Evolutionary conservation across 2,329 filamentous ascomycete species (phyloP), one percentile per base, ranked within the genome.

Genomic region (Trichocomaceae sp.): DNA sequence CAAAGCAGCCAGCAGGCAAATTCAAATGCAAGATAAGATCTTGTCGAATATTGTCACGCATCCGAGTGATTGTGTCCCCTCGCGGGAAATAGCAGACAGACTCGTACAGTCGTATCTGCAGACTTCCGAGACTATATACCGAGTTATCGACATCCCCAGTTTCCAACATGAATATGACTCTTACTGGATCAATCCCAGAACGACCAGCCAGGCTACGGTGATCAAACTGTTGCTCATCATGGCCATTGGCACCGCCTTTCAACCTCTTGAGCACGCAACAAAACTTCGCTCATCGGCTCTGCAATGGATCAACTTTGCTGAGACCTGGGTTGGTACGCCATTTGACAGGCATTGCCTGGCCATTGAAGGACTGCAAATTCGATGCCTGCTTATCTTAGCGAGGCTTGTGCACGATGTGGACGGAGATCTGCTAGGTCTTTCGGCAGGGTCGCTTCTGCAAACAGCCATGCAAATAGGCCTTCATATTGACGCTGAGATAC

Each of bases 241-340:
- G 53, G 26, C 47, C 19, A 46, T 55, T 22, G 47, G 47, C 15
- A 15, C 47, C 12, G 20, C 47, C 2, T 55, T 55, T 51, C 47
- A 52, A n/a, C 46, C 51, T 26, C 39, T 12, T 26, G 22, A 42
- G 42, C 20, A 54, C 17, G 46, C 39, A 15, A 39, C 41, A 6
- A 8, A 33, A 12, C 51, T 48, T 20, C 73, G 79, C 2, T 22
- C 63, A 2, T 69, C 68, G 0, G 79, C 80, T 0, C 65, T 75
- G 2, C 70, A 66, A 26, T 85, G 82, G 82, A 67, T 83, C 0
- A 79, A 80, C 53, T 80, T 83, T 58, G 81, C 77, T 0, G 77
- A 81, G 45, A 75, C 74, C 0, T 85, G 79, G 78, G 50, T 80
- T 0, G 75, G 77, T 0, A 73, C 75, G 5, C 82, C 82, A 0